Evolutionary conservation across 2,329 filamentous ascomycete species (phyloP).

Genomic region (Pseudogymnoascus sp.): DNA sequence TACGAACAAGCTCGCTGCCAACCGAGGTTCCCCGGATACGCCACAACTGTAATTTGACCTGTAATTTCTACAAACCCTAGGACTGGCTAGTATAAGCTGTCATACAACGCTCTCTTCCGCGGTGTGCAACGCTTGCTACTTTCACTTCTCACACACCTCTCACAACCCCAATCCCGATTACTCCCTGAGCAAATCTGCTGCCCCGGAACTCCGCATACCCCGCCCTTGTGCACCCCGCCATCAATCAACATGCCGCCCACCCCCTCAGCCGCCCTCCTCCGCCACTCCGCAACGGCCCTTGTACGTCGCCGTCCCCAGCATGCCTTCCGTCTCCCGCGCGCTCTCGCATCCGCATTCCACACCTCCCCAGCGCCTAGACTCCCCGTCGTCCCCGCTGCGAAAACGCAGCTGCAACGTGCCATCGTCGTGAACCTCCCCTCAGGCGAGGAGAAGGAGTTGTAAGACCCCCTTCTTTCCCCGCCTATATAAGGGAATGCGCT

Average conservation of each 20-base stretch:
- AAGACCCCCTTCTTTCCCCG: neutral
- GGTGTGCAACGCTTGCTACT: neutral
- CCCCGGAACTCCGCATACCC: neutral
- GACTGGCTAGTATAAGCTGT: neutral
- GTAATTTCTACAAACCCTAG: neutral
- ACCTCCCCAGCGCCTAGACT: neutral
- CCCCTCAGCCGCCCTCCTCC: neutral
- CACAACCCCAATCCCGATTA: neutral
- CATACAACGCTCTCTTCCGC: neutral
- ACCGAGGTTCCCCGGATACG: conserved; percentile 1
- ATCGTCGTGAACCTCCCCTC: neutral
- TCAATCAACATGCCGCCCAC: neutral
- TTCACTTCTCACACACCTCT: neutral
- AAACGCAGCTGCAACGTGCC: neutral
- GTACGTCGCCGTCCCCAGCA: neutral
- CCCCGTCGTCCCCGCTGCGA: neutral
- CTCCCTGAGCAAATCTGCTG: neutral
- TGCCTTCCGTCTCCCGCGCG: neutral
- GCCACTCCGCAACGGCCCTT: neutral
- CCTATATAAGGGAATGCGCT: neutral
- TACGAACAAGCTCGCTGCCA: neutral
- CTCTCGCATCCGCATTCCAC: neutral
- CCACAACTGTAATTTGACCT: conserved; percentile 6
- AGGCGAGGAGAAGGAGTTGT: neutral
- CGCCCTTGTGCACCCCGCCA: neutral